Percentiles rank a stretch among this genome's conserved stretches.
Conservation (phyloP, 345 rosid genomes). For the Syzygium jambos region DNA sequence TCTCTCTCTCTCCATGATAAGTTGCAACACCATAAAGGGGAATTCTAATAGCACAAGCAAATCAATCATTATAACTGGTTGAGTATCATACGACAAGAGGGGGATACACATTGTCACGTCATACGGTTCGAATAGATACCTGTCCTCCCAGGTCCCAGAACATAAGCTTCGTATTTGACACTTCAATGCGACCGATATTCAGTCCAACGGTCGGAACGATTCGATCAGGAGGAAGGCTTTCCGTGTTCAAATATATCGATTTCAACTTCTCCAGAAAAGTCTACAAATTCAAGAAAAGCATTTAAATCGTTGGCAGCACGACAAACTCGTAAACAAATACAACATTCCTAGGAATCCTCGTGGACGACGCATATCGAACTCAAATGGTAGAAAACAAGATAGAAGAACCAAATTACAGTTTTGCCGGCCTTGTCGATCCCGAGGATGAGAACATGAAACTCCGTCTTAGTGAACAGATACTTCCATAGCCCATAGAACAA, state of each 20-base stretch:
- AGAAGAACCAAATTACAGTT: constrained; percentile 43
- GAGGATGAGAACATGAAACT: constrained; percentile 91
- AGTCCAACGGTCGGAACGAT: constrained; percentile 99
- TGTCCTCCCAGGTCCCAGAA: constrained; percentile 99
- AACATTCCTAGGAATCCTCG: background rate
- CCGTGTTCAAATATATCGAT: constrained; percentile 61
- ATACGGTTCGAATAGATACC: constrained; percentile 26
- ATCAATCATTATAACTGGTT: background rate
- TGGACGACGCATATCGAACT: background rate
- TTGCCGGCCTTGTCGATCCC: constrained; percentile 98
- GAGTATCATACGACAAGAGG: background rate
- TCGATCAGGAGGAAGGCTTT: constrained; percentile 96
- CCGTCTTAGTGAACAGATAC: constrained; percentile 78
- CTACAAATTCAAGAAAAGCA: constrained; percentile 23
- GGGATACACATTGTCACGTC: background rate
- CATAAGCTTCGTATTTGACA: constrained; percentile 70
- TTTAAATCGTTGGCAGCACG: background rate
- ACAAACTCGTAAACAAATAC: background rate
- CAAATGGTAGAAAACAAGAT: background rate
- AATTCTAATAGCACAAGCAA: background rate
- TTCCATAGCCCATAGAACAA: constrained; percentile 90
- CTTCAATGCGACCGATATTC: constrained; percentile 86
- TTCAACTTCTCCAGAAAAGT: constrained; percentile 94
- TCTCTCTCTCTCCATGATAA: background rate
- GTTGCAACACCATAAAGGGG: background rate